Base-by-base conservation (phyloP, 1,139 yeast genomes). In the Tardiomyces digboiensis region DNA sequence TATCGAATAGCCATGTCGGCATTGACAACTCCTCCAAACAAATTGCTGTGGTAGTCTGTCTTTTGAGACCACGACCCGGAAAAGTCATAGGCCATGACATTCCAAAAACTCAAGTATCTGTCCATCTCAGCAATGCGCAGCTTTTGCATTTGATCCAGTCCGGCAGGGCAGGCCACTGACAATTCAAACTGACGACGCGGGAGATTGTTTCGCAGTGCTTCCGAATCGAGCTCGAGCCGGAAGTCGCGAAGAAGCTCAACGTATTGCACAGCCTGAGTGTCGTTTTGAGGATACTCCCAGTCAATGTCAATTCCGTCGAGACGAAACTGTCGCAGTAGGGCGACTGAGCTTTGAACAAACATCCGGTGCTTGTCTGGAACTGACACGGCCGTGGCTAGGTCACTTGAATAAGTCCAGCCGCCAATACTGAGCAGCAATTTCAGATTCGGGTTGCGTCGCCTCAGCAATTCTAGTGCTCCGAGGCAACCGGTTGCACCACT, bases 271-370 rank as follows among this genome's bases (percentile, higher is more conserved):
- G 78, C 77, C 49, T 85, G 81, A 1, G 59, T 53, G 2, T 55
- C 53, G 38, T 63, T 69, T 19, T 64, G 59, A 0, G 97, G 95
- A 53, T 82, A 89, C 60, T 91, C 98, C 97, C 97, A 91, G 63
- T 91, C 98, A 29, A 91, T 66, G 60, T 91, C 98, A 42, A 91
- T 68, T 0, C 98, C 97, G 60, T 91, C 97, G 55, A 91, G 79
- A 0, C 85, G 82, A 56, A 78, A 74, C 42, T 70, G 64, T 2
- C 62, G 51, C 55, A 86, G 68, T 26, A 75, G 61, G 0, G 63
- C 62, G 1, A 75, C 68, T 1, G 80, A 67, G 1, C 82, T 68
- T 1, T 56, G 47, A 2, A 79, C 75, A 61, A 89, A 87, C 1
- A 42, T 59, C 2, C 58, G 57, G 7, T 80, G 49, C 44, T 67